phyloP scores from a whole-genome alignment of 208 protist species.

The Endotrypanum monterogeii region DNA sequence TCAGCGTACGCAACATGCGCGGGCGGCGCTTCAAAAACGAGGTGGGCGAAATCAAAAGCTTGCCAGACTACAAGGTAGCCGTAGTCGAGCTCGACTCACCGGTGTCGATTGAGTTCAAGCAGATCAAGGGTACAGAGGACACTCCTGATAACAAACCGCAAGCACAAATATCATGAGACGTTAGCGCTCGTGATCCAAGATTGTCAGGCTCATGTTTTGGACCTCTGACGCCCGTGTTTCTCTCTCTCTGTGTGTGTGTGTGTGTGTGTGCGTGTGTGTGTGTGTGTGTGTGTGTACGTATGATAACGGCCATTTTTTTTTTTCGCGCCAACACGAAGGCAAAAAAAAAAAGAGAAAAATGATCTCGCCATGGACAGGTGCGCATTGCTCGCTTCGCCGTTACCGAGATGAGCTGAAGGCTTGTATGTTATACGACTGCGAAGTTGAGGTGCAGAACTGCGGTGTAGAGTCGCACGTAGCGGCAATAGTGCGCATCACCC shows the following conservation, averaged over 20 bases:
- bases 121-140: constrained; percentile 89
- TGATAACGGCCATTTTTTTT: neutral
- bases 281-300: neutral
- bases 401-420: no score
- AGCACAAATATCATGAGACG: constrained; percentile 47
- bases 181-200: neutral
- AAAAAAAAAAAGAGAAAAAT: no score
- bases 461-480: neutral
- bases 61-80: constrained; percentile 83
- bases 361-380: no score
- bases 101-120: constrained; percentile 84
- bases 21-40: constrained; percentile 88
- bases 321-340: no score
- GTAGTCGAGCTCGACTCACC: constrained; percentile 82
- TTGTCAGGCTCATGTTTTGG: neutral
- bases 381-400: no score
- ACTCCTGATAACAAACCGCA: constrained; percentile 82
- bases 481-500: neutral
- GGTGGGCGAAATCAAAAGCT: constrained; percentile 77
- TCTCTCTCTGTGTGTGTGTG: neutral
- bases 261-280: constrained; percentile 2
- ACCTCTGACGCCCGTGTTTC: neutral
- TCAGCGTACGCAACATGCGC: constrained; percentile 70
- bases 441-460: no score
- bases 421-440: no score